Conservation (phyloP, 2,329 filamentous ascomycete species). For the Ascochyta lentis region DNA sequence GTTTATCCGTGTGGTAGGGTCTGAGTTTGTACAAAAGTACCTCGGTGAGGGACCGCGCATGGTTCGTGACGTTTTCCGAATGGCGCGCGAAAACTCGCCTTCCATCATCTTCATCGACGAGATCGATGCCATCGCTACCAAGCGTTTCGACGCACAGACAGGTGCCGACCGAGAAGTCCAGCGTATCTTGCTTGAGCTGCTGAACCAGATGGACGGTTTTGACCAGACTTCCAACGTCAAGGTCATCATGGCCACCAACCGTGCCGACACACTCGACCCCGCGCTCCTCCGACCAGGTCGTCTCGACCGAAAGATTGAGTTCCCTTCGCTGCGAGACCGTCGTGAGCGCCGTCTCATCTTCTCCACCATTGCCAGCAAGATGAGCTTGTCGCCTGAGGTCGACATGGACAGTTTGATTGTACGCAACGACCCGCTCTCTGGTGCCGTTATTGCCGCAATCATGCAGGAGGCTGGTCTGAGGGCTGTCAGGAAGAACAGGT, state of each 20-base stretch:
- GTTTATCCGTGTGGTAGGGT: constrained; percentile 97
- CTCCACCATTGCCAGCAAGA: constrained; percentile 93
- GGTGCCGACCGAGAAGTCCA: constrained; percentile 98
- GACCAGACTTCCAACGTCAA: constrained; percentile 99
- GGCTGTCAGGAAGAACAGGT: constrained; percentile 95
- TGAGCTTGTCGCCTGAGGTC: constrained; percentile 95
- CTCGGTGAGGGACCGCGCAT: constrained; percentile 96
- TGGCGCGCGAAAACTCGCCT: constrained; percentile 97
- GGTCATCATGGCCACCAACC: constrained; percentile 99
- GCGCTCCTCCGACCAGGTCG: constrained; percentile 92
- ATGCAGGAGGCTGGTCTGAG: constrained; percentile 98
- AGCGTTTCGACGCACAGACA: constrained; percentile 98
- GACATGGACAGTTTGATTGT: constrained; percentile 96
- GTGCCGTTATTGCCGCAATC: constrained; percentile 95
- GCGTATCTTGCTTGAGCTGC: constrained; percentile 93
- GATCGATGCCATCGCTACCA: constrained; percentile 98
- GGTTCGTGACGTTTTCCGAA: constrained; percentile 98
- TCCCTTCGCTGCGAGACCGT: constrained; percentile 91
- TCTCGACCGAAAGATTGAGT: constrained; percentile 98
- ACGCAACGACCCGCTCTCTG: constrained; percentile 92
- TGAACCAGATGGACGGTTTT: constrained; percentile 99
- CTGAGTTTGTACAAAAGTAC: constrained; percentile 99
- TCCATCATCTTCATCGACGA: constrained; percentile 99
- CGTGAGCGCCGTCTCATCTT: constrained; percentile 97
- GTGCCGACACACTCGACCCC: constrained; percentile 94